Evolutionary conservation across 495 filamentous ascomycete genomes (phyloP), one percentile per base, ranked within the genome.

Genomic region (Chaetomium cochliodes): DNA sequence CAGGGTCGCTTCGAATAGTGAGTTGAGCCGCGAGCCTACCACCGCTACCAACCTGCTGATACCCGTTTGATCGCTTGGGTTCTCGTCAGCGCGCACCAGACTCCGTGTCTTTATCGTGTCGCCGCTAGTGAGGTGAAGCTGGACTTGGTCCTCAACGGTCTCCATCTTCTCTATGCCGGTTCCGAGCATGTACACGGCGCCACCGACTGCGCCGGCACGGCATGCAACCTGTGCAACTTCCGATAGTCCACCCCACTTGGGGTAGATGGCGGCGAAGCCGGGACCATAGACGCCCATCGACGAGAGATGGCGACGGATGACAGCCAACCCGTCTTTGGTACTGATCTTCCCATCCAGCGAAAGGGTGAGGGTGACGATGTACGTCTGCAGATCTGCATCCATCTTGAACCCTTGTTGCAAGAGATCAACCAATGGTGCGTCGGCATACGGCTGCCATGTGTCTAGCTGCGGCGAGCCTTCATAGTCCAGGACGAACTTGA

Each of bases 201-300:
- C 96, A 5, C 96, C 93, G 9, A 98, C 93, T 5, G 94, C 94
- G 59, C 89, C 87, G 42, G 94, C 92, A 63, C 94, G 90, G 69
- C 94, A 98, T 15, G 88, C 91, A 13, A 97, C 92, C 72, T 98
- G 94, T 22, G 91, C 84, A 64, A 98, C 87, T 76, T 98, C 94
- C n/a, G 92, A 88, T 12, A 87, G 82, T 64, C 96, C 92, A 23
- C 94, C 94, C 88, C 93, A 98, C 78, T 94, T 96, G 13, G 92
- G 87, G 63, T 93, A 80, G 12, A 97, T 85, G 53, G 88, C 87
- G 39, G 91, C 89, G 73, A 97, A 96, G 6, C 92, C 92, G 59
- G 89, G 85, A 0, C 93, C 93, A 68, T 96, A 91, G 2, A 91
- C 73, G 25, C 93, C 93, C 70, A 96, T 91, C 4, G 92, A 97